Base-by-base conservation (phyloP, 805 yeast species). In the Ogataea wickerhamii region DNA sequence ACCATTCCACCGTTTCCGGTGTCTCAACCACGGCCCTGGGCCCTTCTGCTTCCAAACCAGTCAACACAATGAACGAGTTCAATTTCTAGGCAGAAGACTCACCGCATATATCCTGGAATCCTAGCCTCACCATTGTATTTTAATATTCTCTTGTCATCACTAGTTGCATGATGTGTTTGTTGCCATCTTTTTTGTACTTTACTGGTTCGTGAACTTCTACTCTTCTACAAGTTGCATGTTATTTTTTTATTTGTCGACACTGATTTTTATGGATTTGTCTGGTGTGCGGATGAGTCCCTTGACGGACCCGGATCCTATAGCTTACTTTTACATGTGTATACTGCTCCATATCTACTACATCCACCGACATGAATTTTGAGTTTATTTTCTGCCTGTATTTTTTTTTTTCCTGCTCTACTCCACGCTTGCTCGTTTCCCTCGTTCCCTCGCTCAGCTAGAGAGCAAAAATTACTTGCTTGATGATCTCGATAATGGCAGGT, bases 121-220 rank as follows among this genome's bases (percentile, higher is more conserved):
- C 17, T 14, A 14, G 11, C 34, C 27, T 36, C 30, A 22, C 32
- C 32, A 40, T 26, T 44, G 48, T 44, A 44, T 36, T 44, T 40
- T 44, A 44, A 30, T 38, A 17, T 24, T 32, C 35, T 25, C 24
- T 34, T 35, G 44, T 35, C 35, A 40, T 29, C 22, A 34, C 26
- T 37, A 41, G 41, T 37, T 46, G 48, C 50, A 46, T 45, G 39
- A 26, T 45, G 43, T 31, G 28, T 22, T 11, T 10, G 30, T 18
- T 29, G 14, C 22, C 32, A 11, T 29, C 33, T 38, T 42, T 38
- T 40, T 42, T 45, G 49, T 45, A 45, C 42, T 45, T 43, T 45
- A 45, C 44, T 41, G 37, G 41, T 29, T 29, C 11, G 8, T 29
- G 22, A 18, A 29, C 32, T 18, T 18, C 18, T n/a, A n/a, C n/a